Evolutionary conservation across 345 rosid genomes (phyloP), one percentile per base, ranked within the genome.

Genomic region (Salix viminalis): DNA sequence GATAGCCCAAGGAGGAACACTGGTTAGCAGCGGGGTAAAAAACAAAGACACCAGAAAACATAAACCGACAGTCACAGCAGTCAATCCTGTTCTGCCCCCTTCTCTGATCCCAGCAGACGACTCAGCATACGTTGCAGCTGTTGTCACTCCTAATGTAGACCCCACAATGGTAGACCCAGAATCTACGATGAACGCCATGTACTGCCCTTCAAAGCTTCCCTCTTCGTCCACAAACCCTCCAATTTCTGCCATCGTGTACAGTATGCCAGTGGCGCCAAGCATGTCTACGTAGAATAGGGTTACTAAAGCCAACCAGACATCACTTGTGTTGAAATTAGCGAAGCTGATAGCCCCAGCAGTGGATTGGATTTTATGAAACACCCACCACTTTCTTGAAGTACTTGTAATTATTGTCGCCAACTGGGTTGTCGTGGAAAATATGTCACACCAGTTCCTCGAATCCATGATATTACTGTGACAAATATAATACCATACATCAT

Each of bases 1-100:
- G 30, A 91, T 86, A 4, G 99, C 99, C 99, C 97, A 94, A 11
- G 92, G 90, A 7, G 99, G 98, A 7, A 94, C 97, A 69, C 85
- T 93, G 2, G 78, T 86, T 58, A 93, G 65, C 15, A 93, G 72
- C 36, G 97, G 98, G 19, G 90, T 89, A 19, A 94, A 83, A 78
- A 93, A 91, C 79, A 93, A 69, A 2, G 98, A 89, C 2, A 76
- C 24, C 7, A 88, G 79, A 84, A 93, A 94, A 60, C 83, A 94
- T 0, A 88, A 14, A 2, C 89, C 96, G 3, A 94, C 71, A 2
- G 84, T 70, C 61, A 93, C 88, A 0, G 96, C 97, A 19, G 99
- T 94, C 69, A 93, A 65, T 50, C 99, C 99, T 1, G 99, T 94
- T 61, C 86, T 88, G 19, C 99, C 97, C 5, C 99, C 99, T 82